phyloP scores from a whole-genome alignment of 345 rosid genomes.

The Trapa incisa region DNA sequence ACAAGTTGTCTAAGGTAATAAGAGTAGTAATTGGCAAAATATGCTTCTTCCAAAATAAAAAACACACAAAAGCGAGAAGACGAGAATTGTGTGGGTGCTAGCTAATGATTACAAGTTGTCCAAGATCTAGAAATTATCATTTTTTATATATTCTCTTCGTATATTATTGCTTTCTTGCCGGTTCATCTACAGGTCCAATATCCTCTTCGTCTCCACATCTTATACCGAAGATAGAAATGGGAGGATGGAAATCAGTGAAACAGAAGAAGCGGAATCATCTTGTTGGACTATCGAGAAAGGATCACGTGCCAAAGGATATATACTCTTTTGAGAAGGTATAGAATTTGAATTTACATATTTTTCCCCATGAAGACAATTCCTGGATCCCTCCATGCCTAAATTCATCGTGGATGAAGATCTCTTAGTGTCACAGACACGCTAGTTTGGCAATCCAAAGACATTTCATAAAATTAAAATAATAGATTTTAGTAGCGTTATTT shows the following conservation, averaged over 20 bases:
- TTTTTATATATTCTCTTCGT: not conserved
- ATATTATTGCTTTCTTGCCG: conserved; percentile 16
- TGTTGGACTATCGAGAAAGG: conserved; percentile 11
- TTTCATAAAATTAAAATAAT: not conserved
- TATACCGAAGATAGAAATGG: conserved; percentile 35
- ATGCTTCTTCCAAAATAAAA: too few species aligned
- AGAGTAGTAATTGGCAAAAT: too few species aligned
- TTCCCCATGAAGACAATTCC: too few species aligned
- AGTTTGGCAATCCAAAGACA: not conserved
- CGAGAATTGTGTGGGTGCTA: too few species aligned
- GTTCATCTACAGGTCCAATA: conserved; percentile 25
- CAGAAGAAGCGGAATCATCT: conserved; percentile 13
- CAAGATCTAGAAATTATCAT: not conserved
- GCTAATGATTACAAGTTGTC: too few species aligned
- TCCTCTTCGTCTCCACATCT: conserved; percentile 12
- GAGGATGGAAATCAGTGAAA: conserved; percentile 58
- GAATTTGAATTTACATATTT: too few species aligned
- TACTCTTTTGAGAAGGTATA: conserved; percentile 24
- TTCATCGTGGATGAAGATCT: not conserved
- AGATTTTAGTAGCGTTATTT: not conserved
- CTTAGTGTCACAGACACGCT: not conserved
- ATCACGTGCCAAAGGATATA: conserved; percentile 20
- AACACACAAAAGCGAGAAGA: too few species aligned
- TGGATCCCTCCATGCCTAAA: too few species aligned
- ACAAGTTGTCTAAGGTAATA: too few species aligned